Evolutionary conservation across 106 monocot species (phyloP).

Genomic region (Allium sativum): DNA sequence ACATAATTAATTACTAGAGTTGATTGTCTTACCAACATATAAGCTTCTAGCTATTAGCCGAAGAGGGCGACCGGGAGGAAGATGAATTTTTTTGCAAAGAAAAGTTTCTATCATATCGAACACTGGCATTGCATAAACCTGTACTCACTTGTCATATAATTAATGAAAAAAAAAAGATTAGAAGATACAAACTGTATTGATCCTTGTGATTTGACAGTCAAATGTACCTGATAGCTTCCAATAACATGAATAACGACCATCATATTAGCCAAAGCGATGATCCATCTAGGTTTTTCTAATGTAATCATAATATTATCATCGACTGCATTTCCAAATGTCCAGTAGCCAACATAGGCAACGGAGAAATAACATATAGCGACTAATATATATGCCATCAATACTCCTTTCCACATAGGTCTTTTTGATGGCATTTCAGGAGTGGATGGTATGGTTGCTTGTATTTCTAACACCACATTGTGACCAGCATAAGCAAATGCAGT

Average conservation of each 20-base stretch:
- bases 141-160: neutral
- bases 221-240: conserved; percentile 42
- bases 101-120: conserved; percentile 63
- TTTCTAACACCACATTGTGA: conserved; percentile 46
- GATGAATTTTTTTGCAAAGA: conserved; percentile 32
- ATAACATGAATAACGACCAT: conserved; percentile 48
- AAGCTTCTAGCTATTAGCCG: conserved; percentile 27
- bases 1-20: neutral
- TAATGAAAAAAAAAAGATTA: neutral
- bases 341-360: conserved; percentile 28
- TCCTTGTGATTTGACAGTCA: too few species aligned
- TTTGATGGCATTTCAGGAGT: conserved; percentile 42
- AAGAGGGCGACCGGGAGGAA: conserved; percentile 22
- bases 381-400: conserved; percentile 30
- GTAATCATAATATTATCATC: conserved; percentile 27
- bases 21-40: conserved; percentile 41
- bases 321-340: conserved; percentile 30
- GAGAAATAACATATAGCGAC: conserved; percentile 53
- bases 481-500: conserved; percentile 41
- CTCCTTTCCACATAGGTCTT: conserved; percentile 49
- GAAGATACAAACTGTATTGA: neutral
- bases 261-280: conserved; percentile 44
- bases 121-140: conserved; percentile 55
- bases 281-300: conserved; percentile 24
- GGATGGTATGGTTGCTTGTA: conserved; percentile 42